phyloP scores from a whole-genome alignment of 164 flowering plant species.

The Annona squamosa region DNA sequence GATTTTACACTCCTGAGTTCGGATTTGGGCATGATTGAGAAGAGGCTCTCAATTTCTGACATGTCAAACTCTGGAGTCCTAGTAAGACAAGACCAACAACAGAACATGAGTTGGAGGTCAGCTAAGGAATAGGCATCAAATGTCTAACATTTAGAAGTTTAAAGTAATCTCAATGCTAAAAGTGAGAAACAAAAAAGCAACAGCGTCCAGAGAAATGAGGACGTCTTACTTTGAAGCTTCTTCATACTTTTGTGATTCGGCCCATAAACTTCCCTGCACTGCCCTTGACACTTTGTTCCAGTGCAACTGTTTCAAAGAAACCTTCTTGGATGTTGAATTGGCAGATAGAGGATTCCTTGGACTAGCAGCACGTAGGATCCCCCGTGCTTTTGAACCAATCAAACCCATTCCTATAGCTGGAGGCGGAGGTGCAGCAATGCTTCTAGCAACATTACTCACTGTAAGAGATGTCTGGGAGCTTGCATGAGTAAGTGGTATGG shows the following conservation, averaged over 20 bases:
- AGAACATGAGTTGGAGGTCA: not conserved
- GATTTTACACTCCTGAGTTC: constrained; percentile 48
- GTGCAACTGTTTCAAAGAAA: constrained; percentile 66
- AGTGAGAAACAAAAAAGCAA: not conserved
- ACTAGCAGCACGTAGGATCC: constrained; percentile 32
- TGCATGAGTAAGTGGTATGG: constrained; percentile 19
- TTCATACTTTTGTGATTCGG: constrained; percentile 69
- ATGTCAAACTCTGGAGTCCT: constrained; percentile 97
- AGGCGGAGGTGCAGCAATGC: constrained; percentile 25
- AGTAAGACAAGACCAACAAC: constrained; percentile 11
- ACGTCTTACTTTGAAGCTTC: constrained; percentile 56
- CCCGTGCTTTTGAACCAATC: constrained; percentile 40
- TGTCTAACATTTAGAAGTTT: not conserved
- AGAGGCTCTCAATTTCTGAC: constrained; percentile 84
- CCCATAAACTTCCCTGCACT: constrained; percentile 91
- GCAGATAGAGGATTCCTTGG: constrained; percentile 24
- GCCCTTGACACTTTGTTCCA: constrained; percentile 90
- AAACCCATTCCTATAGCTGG: constrained; percentile 23
- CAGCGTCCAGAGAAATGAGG: not conserved
- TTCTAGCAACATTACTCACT: constrained; percentile 9
- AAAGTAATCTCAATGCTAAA: not conserved
- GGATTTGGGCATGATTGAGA: constrained; percentile 69
- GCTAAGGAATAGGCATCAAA: not conserved
- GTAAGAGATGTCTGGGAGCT: not conserved
- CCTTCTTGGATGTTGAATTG: constrained; percentile 27